A percentile compares a stretch with the other conserved stretches of the same genome.
These are phyloP conservation scores for Eremochloa ophiuroides DNA, from an alignment of 176 grass and related monocot species.

Conservation along the genomic window DNA sequence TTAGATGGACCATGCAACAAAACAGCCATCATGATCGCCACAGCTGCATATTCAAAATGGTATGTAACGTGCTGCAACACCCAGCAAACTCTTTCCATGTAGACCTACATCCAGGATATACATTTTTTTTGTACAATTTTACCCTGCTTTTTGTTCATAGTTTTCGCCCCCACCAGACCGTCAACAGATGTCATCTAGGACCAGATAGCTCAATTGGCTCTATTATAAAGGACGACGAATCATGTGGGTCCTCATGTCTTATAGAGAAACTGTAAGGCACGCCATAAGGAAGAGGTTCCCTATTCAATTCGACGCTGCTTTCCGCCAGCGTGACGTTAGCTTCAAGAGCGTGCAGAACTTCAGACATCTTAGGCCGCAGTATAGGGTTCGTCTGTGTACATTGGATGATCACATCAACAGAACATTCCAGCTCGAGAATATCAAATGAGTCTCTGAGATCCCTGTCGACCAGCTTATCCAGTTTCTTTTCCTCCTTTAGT, in stretches of 20 bases:
- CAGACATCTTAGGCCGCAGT: slow-evolving; percentile 87
- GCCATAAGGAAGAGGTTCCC: slow-evolving; percentile 34
- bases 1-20: background rate
- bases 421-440: slow-evolving; percentile 54
- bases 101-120: slow-evolving; percentile 29
- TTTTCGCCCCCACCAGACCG: background rate
- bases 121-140: slow-evolving; percentile 39
- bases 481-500: slow-evolving; percentile 67
- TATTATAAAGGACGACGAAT: slow-evolving; percentile 92
- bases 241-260: slow-evolving; percentile 73
- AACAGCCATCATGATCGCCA: background rate
- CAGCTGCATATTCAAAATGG: background rate
- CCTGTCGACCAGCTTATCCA: slow-evolving; percentile 62
- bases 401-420: slow-evolving; percentile 65
- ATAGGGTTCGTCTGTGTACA: slow-evolving; percentile 83
- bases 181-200: slow-evolving; percentile 54
- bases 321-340: slow-evolving; percentile 47
- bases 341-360: slow-evolving; percentile 84
- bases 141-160: background rate
- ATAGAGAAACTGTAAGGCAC: slow-evolving; percentile 70
- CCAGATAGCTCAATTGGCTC: slow-evolving; percentile 93
- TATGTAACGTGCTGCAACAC: background rate
- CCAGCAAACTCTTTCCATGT: background rate
- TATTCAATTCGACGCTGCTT: slow-evolving; percentile 44
- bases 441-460: slow-evolving; percentile 68